These are phyloP conservation scores for Paraphaeosphaeria sporulosa DNA, from an alignment of 2,329 filamentous ascomycete genomes.

Conservation along the genomic window DNA sequence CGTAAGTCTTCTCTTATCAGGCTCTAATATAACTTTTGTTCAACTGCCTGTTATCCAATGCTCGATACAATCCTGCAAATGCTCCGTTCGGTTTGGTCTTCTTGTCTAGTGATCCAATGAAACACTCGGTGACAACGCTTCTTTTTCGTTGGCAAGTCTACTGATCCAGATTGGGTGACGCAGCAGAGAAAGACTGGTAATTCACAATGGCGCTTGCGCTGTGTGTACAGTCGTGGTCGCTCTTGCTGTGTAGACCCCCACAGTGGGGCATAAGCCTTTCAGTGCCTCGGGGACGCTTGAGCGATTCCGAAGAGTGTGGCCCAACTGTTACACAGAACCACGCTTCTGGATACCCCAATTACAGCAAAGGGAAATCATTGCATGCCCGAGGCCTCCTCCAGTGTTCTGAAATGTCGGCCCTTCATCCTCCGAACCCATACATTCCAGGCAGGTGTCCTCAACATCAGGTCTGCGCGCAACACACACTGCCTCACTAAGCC, in stretches of 20 bases:
- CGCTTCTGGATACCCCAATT: conserved; percentile 1
- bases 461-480: not conserved
- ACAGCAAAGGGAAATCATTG: too few species aligned
- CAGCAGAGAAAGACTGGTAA: not conserved
- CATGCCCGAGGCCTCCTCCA: not conserved
- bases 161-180: not conserved
- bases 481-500: not conserved
- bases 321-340: not conserved
- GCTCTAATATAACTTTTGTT: not conserved
- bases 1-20: not conserved
- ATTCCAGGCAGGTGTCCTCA: not conserved
- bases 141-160: not conserved
- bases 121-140: not conserved
- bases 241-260: not conserved
- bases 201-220: not conserved
- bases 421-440: not conserved
- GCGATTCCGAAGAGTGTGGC: not conserved
- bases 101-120: not conserved
- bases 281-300: not conserved
- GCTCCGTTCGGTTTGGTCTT: not conserved
- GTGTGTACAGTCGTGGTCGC: not conserved
- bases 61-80: not conserved
- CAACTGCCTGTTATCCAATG: not conserved
- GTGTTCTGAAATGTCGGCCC: not conserved
- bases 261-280: not conserved